Evolutionary conservation across 768 basidiomycete genomes (phyloP).

Genomic region (Kockovaella imperatae): DNA sequence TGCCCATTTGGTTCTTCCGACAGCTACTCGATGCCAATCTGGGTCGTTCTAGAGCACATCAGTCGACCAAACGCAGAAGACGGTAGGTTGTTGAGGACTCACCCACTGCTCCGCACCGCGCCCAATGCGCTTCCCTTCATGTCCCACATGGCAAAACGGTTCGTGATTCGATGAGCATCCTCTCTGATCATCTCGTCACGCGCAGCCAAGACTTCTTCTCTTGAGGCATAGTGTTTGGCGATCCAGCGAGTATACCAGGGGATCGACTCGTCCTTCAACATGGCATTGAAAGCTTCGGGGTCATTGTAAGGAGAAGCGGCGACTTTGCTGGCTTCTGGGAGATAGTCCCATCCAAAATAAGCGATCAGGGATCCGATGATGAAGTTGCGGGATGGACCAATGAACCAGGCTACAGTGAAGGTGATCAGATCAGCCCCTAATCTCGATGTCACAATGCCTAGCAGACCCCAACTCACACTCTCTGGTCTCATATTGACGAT

Average conservation of each 20-base stretch:
- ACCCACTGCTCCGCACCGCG: too few species aligned
- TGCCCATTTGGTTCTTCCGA: too few species aligned
- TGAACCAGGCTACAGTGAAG: constrained; percentile 28
- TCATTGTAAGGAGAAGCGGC: not conserved
- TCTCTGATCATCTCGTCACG: too few species aligned
- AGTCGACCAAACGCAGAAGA: too few species aligned
- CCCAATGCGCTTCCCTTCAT: too few species aligned
- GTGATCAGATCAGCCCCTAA: not conserved
- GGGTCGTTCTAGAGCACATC: too few species aligned
- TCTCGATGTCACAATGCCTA: not conserved
- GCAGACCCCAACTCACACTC: not conserved
- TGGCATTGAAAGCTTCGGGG: not conserved
- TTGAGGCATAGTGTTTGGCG: not conserved
- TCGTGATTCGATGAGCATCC: too few species aligned
- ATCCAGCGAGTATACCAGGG: not conserved
- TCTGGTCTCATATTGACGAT: not conserved
- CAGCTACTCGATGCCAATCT: too few species aligned
- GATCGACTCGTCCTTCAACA: not conserved
- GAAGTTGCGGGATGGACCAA: constrained; percentile 28
- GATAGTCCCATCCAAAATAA: constrained; percentile 17
- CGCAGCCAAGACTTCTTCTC: too few species aligned
- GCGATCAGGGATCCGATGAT: constrained; percentile 11
- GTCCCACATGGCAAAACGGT: too few species aligned
- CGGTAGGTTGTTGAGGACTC: too few species aligned
- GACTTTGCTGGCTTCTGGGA: constrained; percentile 3